Base-by-base conservation (phyloP, 169 alveolate genomes). In the Eimeria acervulina region DNA sequence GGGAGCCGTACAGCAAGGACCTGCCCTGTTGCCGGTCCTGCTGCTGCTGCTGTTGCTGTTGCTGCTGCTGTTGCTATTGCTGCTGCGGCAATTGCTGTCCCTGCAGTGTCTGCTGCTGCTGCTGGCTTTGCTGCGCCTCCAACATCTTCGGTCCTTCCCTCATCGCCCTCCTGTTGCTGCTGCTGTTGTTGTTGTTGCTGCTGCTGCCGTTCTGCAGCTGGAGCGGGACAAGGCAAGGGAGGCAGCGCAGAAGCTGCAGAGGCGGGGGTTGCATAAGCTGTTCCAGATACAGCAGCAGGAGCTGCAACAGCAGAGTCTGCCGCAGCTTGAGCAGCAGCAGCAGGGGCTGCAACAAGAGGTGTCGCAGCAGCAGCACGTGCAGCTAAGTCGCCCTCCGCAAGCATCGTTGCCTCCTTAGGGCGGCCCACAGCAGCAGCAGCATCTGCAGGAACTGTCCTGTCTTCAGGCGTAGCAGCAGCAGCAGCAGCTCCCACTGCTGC, bases 1-100 rank as follows among this genome's bases (percentile, higher is more conserved):
- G 90, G 90, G 26, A 81, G 90, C 42, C 70, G 90, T 21, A 81
- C n/a, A 26, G 63, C 90, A 47, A 81, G 72, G 26, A 81, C 61
- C 90, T 76, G 87, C 12, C 87, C 59, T 12, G 63, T 42, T 10
- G 10, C 61, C 21, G 55, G 31, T 1, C 38, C 31, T 23, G 88
- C 61, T 33, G 88, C 44, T 76, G 88, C 88, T 76, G 88, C 36
- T 36, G 55, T 61, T 76, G 88, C 88, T 38, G 28, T 31, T 42
- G 31, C 72, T 42, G 42, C 66, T 81, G 70, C 72, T 81, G 66
- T 28, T 26, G 44, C 72, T 81, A 40, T 28, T 26, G 44, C 74
- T 81, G 15, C 90, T 44, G 74, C 72, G 8, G 74, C 90, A 26
- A 51, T 63, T 40, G 47, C 88, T 40, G 88, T 61, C 31, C 33